Evolutionary conservation across 2,329 filamentous ascomycete species (phyloP).

Genomic region (Fonsecaea pedrosoi): DNA sequence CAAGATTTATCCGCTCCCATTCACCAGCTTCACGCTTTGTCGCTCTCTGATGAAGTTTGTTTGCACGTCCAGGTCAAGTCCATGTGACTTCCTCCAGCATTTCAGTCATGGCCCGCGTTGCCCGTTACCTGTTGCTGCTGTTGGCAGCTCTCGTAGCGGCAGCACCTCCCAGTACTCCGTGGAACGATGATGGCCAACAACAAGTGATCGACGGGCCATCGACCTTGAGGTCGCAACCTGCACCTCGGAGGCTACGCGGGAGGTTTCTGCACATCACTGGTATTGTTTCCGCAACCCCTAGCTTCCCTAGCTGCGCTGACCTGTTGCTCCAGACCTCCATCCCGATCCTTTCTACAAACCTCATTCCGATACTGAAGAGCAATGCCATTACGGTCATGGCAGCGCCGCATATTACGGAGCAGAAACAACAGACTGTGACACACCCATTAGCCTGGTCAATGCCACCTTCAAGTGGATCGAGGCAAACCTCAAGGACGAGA

Average conservation of each 20-base stretch:
- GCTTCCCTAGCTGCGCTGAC: constrained; percentile 22
- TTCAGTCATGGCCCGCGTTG: constrained; percentile 35
- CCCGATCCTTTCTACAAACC: constrained; percentile 86
- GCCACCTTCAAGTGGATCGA: constrained; percentile 90
- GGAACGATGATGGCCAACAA: constrained; percentile 14
- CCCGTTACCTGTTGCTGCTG: constrained; percentile 33
- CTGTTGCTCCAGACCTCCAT: constrained; percentile 74
- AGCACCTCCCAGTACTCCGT: constrained; percentile 26
- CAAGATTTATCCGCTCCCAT: not conserved
- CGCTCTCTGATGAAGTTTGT: not conserved
- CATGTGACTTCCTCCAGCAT: constrained; percentile 8
- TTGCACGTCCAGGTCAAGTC: not conserved
- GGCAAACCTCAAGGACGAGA: constrained; percentile 73
- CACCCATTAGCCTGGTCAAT: constrained; percentile 79
- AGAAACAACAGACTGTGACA: constrained; percentile 87
- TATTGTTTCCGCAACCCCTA: constrained; percentile 47
- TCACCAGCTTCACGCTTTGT: not conserved
- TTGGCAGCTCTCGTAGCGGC: constrained; percentile 36
- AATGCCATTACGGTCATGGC: constrained; percentile 77
- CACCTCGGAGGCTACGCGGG: constrained; percentile 62
- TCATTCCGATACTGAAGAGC: constrained; percentile 69
- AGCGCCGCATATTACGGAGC: constrained; percentile 79
- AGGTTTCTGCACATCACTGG: constrained; percentile 89
- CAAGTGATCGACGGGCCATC: constrained; percentile 19
- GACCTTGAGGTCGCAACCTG: constrained; percentile 16